Percentiles rank a stretch among this genome's conserved stretches.
phyloP scores from a whole-genome alignment of 2,329 filamentous ascomycete genomes.

The Arthroderma sp. region DNA sequence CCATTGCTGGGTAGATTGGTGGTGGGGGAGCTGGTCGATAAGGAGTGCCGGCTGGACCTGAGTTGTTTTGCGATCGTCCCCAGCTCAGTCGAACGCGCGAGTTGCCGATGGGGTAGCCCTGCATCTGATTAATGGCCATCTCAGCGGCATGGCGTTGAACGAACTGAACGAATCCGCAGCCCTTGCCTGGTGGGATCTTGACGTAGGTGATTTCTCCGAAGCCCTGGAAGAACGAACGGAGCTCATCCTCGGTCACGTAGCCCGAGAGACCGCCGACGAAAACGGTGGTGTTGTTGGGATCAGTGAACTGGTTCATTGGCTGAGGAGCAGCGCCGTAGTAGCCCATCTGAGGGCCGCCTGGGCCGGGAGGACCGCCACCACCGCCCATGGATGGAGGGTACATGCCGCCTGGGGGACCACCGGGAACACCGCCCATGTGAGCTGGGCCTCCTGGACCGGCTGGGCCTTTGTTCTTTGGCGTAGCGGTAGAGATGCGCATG shows the following conservation, averaged over 20 bases:
- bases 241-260: slow-evolving; percentile 97
- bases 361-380: slow-evolving; percentile 34
- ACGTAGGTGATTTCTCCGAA: slow-evolving; percentile 99
- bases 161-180: slow-evolving; percentile 97
- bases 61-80: slow-evolving; percentile 99
- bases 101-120: slow-evolving; percentile 98
- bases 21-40: slow-evolving; percentile 86
- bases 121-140: slow-evolving; percentile 99
- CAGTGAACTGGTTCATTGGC: slow-evolving; percentile 99
- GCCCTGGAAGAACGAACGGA: slow-evolving; percentile 99
- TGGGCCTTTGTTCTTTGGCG: slow-evolving; percentile 73
- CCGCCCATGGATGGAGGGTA: slow-evolving; percentile 51
- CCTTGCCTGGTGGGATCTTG: slow-evolving; percentile 98
- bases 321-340: slow-evolving; percentile 56
- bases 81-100: slow-evolving; percentile 94
- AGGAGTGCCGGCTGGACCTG: slow-evolving; percentile 84
- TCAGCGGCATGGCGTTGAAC: slow-evolving; percentile 97
- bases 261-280: slow-evolving; percentile 95
- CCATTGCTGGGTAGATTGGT: slow-evolving; percentile 60
- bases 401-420: slow-evolving; percentile 44
- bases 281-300: slow-evolving; percentile 98
- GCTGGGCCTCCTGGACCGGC: slow-evolving; percentile 33
- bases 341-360: slow-evolving; percentile 35
- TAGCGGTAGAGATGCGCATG: slow-evolving; percentile 96
- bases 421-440: slow-evolving; percentile 40